Base-by-base conservation (phyloP, 371 early-diverging fungal genomes). In the Rhizopus sp. region DNA sequence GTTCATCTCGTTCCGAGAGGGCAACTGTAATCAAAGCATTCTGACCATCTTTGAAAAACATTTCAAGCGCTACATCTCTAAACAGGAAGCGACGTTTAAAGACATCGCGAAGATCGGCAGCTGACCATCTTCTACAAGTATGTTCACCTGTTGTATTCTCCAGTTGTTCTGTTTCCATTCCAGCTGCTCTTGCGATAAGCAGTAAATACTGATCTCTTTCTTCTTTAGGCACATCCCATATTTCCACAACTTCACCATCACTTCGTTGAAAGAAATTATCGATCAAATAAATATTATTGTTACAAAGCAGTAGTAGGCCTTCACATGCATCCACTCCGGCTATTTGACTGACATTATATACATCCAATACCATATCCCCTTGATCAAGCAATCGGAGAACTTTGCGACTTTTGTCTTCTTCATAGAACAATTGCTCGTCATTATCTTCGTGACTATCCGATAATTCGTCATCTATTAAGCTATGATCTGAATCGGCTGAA, bases 231-330 rank as follows among this genome's bases (percentile, higher is more conserved):
- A 88, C 88, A 59, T 88, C 83, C 69, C 85, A 85, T 39, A 89
- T 85, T 50, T 90, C 91, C 8, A 89, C 89, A 0, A 90, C 83
- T 62, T 92, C 90, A 6, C 88, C 89, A 55, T 90, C 88, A 32
- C 60, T 50, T 23, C 83, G 71, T 47, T 85, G 84, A 61, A 89
- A 87, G 61, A 88, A 92, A 61, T 88, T 87, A 62, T 92, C 89
- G 39, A 92, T 83, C 33, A 92, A 60, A 50, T 91, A 91, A 49
- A 92, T 78, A 56, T 89, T 86, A 46, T 86, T 73, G 47, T 87
- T 87, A 66, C 91, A 88, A 1, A 92, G 66, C 1, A 92, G 47
- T 13, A 89, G 67, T 10, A 92, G 56, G 0, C 91, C 89, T 64
- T 92, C 92, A 38, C 81, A 77, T 0, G 89, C 85, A 65, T 90